Evolutionary conservation across 768 basidiomycete genomes (phyloP).

Genomic region (Tylopilus rubrobrunneus): DNA sequence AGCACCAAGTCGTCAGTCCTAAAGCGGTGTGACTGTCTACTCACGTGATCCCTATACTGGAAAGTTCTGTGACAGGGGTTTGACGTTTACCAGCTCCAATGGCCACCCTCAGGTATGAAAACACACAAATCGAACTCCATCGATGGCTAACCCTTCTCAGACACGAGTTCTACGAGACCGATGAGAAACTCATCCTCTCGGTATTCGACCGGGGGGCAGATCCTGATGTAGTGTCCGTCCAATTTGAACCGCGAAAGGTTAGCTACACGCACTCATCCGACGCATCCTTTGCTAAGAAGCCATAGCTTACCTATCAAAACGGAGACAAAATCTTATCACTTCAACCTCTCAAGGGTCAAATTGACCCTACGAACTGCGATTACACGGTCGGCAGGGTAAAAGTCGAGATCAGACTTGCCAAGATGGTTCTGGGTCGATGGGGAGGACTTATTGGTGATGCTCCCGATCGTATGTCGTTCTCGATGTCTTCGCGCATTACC

Average conservation of each 20-base stretch:
- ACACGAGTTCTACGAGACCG: slow-evolving; percentile 87
- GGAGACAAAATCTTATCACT: slow-evolving; percentile 70
- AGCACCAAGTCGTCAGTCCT: no score
- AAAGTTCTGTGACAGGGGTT: slow-evolving; percentile 7
- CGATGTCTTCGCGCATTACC: neutral
- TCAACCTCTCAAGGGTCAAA: slow-evolving; percentile 79
- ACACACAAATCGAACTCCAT: neutral
- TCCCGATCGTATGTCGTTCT: slow-evolving; percentile 59
- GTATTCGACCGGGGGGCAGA: slow-evolving; percentile 79
- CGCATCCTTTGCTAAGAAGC: slow-evolving; percentile 1
- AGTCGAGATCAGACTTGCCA: slow-evolving; percentile 77
- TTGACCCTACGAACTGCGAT: slow-evolving; percentile 58
- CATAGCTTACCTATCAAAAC: slow-evolving; percentile 44
- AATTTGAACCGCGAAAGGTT: slow-evolving; percentile 69
- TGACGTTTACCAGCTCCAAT: slow-evolving; percentile 12
- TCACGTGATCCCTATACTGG: slow-evolving; percentile 25
- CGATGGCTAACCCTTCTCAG: slow-evolving; percentile 32
- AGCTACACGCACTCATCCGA: slow-evolving; percentile 5
- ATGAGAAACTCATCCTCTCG: slow-evolving; percentile 67
- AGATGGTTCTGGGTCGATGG: slow-evolving; percentile 71
- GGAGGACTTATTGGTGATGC: slow-evolving; percentile 67
- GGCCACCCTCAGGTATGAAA: slow-evolving; percentile 26
- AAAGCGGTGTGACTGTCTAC: no score
- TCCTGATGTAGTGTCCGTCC: slow-evolving; percentile 54
- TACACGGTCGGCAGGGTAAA: slow-evolving; percentile 82